These are phyloP conservation scores for Xylariaceae sp. DNA, from an alignment of 2,329 filamentous ascomycete species.

Conservation along the genomic window DNA sequence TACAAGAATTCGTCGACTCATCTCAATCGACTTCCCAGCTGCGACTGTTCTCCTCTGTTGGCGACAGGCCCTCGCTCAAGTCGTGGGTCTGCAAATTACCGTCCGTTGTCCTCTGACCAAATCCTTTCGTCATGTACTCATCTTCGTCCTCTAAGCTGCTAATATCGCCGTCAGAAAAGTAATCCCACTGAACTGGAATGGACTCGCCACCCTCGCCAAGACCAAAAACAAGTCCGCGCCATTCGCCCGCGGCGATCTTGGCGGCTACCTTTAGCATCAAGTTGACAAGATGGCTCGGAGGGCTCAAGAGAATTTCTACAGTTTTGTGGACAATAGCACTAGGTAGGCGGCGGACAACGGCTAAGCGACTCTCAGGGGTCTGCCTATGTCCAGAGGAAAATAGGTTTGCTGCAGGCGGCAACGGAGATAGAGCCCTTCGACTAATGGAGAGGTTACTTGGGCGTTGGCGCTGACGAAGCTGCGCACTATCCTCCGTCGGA, in stretches of 20 bases:
- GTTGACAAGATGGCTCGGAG: slow-evolving; percentile 72
- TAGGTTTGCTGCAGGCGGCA: slow-evolving; percentile 64
- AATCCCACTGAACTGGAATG: slow-evolving; percentile 59
- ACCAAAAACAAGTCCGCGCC: slow-evolving; percentile 56
- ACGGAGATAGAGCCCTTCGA: slow-evolving; percentile 58
- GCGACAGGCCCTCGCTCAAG: no score
- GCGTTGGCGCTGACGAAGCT: slow-evolving; percentile 52
- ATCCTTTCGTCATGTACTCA: slow-evolving; percentile 10
- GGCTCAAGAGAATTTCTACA: slow-evolving; percentile 69
- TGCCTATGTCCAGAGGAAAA: slow-evolving; percentile 44
- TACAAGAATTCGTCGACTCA: background rate
- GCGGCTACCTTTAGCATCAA: slow-evolving; percentile 80
- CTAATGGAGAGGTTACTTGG: slow-evolving; percentile 45
- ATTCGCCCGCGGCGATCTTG: slow-evolving; percentile 62
- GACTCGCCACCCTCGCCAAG: slow-evolving; percentile 48
- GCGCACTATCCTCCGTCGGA: no score
- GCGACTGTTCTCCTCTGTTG: slow-evolving; percentile 5
- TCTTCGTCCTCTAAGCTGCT: slow-evolving; percentile 57
- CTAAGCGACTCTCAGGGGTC: slow-evolving; percentile 35
- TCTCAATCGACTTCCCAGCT: slow-evolving; percentile 31
- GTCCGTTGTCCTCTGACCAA: no score
- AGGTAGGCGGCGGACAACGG: slow-evolving; percentile 48
- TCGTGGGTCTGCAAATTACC: no score
- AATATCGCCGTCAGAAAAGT: slow-evolving; percentile 53
- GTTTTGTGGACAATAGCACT: slow-evolving; percentile 72